A percentile compares a stretch with the other conserved stretches of the same genome.
Conservation (phyloP, 1,284 basidiomycete species). For the Moesziomyces antarcticus region DNA sequence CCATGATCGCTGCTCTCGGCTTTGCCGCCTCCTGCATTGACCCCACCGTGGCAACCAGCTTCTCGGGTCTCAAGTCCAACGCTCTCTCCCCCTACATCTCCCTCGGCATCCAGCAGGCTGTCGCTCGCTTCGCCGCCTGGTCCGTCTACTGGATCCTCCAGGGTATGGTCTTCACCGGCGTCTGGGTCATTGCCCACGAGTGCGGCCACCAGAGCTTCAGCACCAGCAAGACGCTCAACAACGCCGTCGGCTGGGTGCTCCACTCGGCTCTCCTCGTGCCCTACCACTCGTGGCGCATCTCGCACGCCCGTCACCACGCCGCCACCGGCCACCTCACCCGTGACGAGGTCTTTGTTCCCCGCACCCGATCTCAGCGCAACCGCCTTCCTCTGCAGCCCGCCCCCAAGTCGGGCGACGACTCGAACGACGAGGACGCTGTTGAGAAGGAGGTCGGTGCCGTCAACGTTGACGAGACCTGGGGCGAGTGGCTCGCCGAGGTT, state of each 20-base stretch:
- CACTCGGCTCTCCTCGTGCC: slow-evolving; percentile 95
- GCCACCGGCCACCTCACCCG: slow-evolving; percentile 92
- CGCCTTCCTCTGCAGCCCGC: slow-evolving; percentile 60
- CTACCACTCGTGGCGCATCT: slow-evolving; percentile 97
- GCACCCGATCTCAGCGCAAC: slow-evolving; percentile 78
- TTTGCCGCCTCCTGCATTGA: slow-evolving; percentile 79
- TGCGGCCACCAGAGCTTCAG: slow-evolving; percentile 94
- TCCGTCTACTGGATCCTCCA: slow-evolving; percentile 81
- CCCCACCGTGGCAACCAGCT: slow-evolving; percentile 55
- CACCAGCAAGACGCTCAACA: slow-evolving; percentile 92
- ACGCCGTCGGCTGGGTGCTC: slow-evolving; percentile 90
- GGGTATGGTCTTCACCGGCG: slow-evolving; percentile 90
- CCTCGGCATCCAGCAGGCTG: slow-evolving; percentile 75
- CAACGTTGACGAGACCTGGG: slow-evolving; percentile 72
- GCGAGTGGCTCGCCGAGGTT: slow-evolving; percentile 75
- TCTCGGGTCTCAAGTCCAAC: slow-evolving; percentile 44
- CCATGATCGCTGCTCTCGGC: slow-evolving; percentile 78
- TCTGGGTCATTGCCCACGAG: slow-evolving; percentile 84
- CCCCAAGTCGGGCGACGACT: slow-evolving; percentile 41
- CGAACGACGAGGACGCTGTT: slow-evolving; percentile 52
- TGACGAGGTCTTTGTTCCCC: slow-evolving; percentile 96
- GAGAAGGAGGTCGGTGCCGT: slow-evolving; percentile 40
- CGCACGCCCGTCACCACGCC: slow-evolving; percentile 96
- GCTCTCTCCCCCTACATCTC: slow-evolving; percentile 71
- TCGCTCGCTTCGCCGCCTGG: slow-evolving; percentile 80